These are phyloP conservation scores for Pisolithus sp. DNA, from an alignment of 768 basidiomycete species.

Conservation along the genomic window DNA sequence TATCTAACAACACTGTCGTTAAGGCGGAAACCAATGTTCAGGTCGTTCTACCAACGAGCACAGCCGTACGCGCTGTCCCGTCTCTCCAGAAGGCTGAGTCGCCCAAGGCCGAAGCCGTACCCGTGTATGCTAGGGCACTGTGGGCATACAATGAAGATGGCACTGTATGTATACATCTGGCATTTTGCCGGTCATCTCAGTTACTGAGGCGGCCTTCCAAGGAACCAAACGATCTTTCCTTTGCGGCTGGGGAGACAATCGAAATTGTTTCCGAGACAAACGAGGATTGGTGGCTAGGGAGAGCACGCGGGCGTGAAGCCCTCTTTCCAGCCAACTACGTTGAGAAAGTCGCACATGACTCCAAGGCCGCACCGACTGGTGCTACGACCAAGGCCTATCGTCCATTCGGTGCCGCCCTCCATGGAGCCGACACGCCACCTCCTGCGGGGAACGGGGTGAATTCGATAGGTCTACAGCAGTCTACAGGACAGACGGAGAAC, in stretches of 20 bases:
- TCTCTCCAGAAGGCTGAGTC: slow-evolving; percentile 6
- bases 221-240: slow-evolving; percentile 78
- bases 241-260: slow-evolving; percentile 68
- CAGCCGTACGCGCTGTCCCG: slow-evolving; percentile 13
- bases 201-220: slow-evolving; percentile 24
- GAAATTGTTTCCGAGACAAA: slow-evolving; percentile 78
- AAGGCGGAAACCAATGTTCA: slow-evolving; percentile 10
- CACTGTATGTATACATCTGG: slow-evolving; percentile 30
- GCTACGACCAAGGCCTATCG: slow-evolving; percentile 20
- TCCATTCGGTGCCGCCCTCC: slow-evolving; percentile 34
- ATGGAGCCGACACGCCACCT: slow-evolving; percentile 29
- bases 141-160: slow-evolving; percentile 67
- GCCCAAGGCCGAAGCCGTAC: neutral
- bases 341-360: slow-evolving; percentile 40
- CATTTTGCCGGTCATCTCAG: neutral
- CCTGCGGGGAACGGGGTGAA: slow-evolving; percentile 21
- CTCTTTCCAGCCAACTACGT: slow-evolving; percentile 77
- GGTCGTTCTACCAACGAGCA: neutral
- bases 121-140: slow-evolving; percentile 43
- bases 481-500: slow-evolving; percentile 35
- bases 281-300: slow-evolving; percentile 84
- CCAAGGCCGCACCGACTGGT: neutral
- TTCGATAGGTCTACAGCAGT: slow-evolving; percentile 24
- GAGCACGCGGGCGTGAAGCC: slow-evolving; percentile 54
- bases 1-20: slow-evolving; percentile 15